Evolutionary conservation across 2,329 filamentous ascomycete genomes (phyloP).

Genomic region (Periglandula ipomoeae): DNA sequence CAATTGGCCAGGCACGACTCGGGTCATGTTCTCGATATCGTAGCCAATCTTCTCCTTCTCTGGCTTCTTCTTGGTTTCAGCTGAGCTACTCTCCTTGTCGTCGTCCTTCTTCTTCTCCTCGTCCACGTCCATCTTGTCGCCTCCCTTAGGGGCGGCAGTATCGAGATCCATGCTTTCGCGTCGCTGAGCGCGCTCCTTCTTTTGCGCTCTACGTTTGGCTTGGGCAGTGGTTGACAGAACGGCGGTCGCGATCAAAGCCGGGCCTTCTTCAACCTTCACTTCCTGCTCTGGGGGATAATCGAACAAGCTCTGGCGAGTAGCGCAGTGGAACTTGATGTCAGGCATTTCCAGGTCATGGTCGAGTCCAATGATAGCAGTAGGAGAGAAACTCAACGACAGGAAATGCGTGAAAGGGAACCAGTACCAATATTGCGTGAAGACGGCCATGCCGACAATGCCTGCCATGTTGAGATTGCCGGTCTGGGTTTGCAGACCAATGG

Average conservation of each 20-base stretch:
- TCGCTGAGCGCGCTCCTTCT: slow-evolving; percentile 83
- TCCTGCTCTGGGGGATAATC: slow-evolving; percentile 97
- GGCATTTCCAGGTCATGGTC: slow-evolving; percentile 92
- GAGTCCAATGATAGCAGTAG: slow-evolving; percentile 88
- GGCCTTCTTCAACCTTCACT: slow-evolving; percentile 87
- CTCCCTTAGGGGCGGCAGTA: slow-evolving; percentile 50
- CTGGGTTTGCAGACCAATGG: slow-evolving; percentile 93
- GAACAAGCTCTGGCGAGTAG: slow-evolving; percentile 88
- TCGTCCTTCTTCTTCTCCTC: slow-evolving; percentile 50
- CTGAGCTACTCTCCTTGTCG: slow-evolving; percentile 46
- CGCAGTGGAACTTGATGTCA: slow-evolving; percentile 91
- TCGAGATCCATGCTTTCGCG: slow-evolving; percentile 96
- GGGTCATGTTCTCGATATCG: slow-evolving; percentile 93
- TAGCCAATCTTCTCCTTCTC: slow-evolving; percentile 97
- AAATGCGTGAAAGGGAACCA: slow-evolving; percentile 99
- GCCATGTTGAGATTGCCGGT: slow-evolving; percentile 98
- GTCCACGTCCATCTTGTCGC: slow-evolving; percentile 85
- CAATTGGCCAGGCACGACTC: slow-evolving; percentile 83
- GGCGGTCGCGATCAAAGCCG: slow-evolving; percentile 88
- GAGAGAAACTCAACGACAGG: slow-evolving; percentile 90
- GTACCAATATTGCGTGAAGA: slow-evolving; percentile 99
- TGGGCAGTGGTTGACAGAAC: slow-evolving; percentile 95
- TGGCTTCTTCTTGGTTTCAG: slow-evolving; percentile 71
- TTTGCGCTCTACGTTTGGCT: slow-evolving; percentile 87
- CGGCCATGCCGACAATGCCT: slow-evolving; percentile 92